Evolutionary conservation across 176 grass and related monocot genomes (phyloP), one percentile per base, ranked within the genome.

Genomic region (Ensete glaucum): DNA sequence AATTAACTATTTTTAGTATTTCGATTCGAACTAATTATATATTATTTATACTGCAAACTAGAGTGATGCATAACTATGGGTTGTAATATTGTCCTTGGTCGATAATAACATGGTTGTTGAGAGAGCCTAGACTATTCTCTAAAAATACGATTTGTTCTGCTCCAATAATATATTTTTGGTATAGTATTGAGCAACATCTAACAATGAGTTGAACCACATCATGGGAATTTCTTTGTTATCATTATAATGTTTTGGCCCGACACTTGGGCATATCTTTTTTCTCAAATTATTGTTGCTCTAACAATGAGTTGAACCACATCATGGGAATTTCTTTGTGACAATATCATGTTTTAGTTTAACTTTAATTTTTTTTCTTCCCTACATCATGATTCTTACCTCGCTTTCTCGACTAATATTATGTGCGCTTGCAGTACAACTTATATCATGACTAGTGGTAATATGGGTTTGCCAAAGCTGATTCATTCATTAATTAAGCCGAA

Each of bases 351-450:
- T 20, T 59, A 8, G 57, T 7, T 29, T 9, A 11, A 34, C 2
- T 67, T 26, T 67, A 9, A 17, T 11, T 67, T 34, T 19, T n/a
- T 34, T 9, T 67, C 65, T 34, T 67, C 1, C 5, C 65, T 34
- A 43, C 23, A 34, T 11, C 48, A 55, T 72, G n/a, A 66, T 20
- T 75, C 24, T 58, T 74, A 22, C 54, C 66, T 65, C 50, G 21
- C 27, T 73, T 19, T 81, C 65, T 34, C 1, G 56, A 16, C 16
- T 2, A 50, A 62, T 54, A 34, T 2, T 76, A 8, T 76, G 9
- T 62, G 9, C 20, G 1, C 43, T 79, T 83, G 78, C 83, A 97
- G 93, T 97, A 90, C 55, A 93, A 93, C 76, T 53, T 97, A 52
- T 97, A 97, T 82, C 93, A 97, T 24, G 1, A 24, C 1, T 24